Evolutionary conservation across 192 early-diverging fungal species (phyloP), one percentile per base, ranked within the genome.

Genomic region (Entomortierella parvispora): DNA sequence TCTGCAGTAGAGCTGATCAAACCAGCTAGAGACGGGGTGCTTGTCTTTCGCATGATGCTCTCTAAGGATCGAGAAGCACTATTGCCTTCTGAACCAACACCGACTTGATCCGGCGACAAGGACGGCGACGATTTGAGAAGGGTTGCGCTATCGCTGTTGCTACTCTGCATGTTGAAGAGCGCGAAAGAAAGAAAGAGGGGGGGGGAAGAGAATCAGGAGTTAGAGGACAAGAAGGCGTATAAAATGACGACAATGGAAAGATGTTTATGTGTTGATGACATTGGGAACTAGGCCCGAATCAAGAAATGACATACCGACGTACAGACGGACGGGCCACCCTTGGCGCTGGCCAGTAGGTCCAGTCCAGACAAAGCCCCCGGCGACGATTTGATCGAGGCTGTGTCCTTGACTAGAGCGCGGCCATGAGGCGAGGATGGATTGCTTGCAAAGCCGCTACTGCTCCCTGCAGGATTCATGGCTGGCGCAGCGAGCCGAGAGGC

Each of bases 31-130:
- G 58, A 57, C 22, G 57, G 15, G 56, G 53, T 60, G 31, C 50
- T 74, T 15, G 70, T 60, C 33, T 60, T 74, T 4, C 62, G 62
- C 51, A 74, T 74, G 57, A 74, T 74, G 17, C 50, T 65, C 57
- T 51, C 42, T 26, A 74, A 34, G 7, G 70, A 65, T 8, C 65
- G 46, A n/a, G 70, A 74, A 3, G 70, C 70, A n/a, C 49, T 60
- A 33, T 37, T 33, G 44, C 32, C 37, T 25, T 15, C 12, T 63
- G 18, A 18, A 23, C 17, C 28, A 56, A 2, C 44, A 25, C 34
- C 31, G 18, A 20, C 37, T 17, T 33, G 1, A 1, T 44, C 26
- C 57, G 2, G 12, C 26, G n/a, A 8, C 23, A 40, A 14, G 34
- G 23, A 33, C 25, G n/a, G n/a, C n/a, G 42, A 58, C 2, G 17